phyloP scores from a whole-genome alignment of 495 filamentous ascomycete genomes.

The Aspergillus olivimuriae region DNA sequence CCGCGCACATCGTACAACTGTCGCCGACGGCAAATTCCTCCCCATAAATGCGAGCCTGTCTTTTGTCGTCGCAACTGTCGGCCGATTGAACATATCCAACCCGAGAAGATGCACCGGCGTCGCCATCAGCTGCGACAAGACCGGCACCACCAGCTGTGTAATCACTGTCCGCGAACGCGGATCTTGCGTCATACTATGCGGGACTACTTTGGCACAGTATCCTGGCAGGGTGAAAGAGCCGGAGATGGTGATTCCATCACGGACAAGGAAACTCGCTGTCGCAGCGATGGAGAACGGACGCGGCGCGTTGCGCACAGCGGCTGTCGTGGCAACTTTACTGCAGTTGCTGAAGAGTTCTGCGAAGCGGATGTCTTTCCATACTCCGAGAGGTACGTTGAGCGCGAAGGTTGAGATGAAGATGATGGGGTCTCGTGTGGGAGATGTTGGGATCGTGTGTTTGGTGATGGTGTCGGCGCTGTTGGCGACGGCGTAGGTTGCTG shows the following conservation, averaged over 20 bases:
- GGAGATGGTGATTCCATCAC: slow-evolving; percentile 33
- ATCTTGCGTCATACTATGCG: slow-evolving; percentile 17
- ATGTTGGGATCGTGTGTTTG: slow-evolving; percentile 12
- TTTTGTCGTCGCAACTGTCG: slow-evolving; percentile 10
- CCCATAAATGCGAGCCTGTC: slow-evolving; percentile 20
- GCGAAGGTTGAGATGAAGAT: slow-evolving; percentile 21
- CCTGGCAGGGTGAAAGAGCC: slow-evolving; percentile 32
- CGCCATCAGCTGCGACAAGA: slow-evolving; percentile 26
- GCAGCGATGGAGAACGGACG: slow-evolving; percentile 14
- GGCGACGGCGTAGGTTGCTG: slow-evolving; percentile 27
- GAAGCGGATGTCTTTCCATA: slow-evolving; percentile 35
- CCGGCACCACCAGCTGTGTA: slow-evolving; percentile 27
- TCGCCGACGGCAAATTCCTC: slow-evolving; percentile 21
- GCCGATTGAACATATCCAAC: slow-evolving; percentile 28
- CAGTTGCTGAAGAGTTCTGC: slow-evolving; percentile 23
- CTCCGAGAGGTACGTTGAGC: slow-evolving; percentile 29
- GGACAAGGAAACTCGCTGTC: slow-evolving; percentile 46
- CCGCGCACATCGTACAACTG: slow-evolving; percentile 22
- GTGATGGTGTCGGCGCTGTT: slow-evolving; percentile 26
- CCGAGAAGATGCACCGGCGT: slow-evolving; percentile 31
- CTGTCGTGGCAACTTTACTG: slow-evolving; percentile 1
- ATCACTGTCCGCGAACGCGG: slow-evolving; percentile 23
- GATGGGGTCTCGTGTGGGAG: slow-evolving; percentile 18
- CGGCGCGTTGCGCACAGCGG: slow-evolving; percentile 8
- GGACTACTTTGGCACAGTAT: slow-evolving; percentile 16